Evolutionary conservation across 345 rosid species (phyloP).

Genomic region (Hevea brasiliensis): DNA sequence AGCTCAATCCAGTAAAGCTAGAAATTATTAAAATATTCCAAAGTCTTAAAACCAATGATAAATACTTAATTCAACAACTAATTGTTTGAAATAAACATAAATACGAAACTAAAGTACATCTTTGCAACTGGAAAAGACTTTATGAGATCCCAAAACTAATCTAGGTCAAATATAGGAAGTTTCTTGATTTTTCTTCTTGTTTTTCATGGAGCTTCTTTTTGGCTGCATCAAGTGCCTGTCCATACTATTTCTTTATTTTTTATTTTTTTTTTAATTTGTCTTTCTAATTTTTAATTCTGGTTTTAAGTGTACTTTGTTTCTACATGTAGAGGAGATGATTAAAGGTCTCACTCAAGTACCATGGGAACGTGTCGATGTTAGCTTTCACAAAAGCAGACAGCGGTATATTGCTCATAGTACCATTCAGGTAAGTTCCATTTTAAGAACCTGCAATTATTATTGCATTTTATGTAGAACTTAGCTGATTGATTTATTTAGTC

Average conservation of each 20-base stretch:
- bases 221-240: background rate
- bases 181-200: background rate
- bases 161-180: background rate
- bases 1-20: background rate
- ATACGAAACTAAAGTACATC: background rate
- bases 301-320: background rate
- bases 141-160: background rate
- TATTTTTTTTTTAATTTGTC: background rate
- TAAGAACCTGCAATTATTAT: background rate
- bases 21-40: background rate
- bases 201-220: no score
- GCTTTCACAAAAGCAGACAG: slow-evolving; percentile 82
- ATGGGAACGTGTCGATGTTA: slow-evolving; percentile 93
- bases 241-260: no score
- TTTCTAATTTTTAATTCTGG: background rate
- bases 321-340: slow-evolving; percentile 73
- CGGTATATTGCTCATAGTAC: slow-evolving; percentile 79
- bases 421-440: slow-evolving; percentile 67
- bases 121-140: no score
- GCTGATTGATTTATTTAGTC: background rate
- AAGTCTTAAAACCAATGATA: background rate
- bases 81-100: no score
- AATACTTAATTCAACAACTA: no score
- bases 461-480: background rate
- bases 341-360: slow-evolving; percentile 72